Evolutionary conservation across 306 rosid species (phyloP), one percentile per base, ranked within the genome.

Genomic region (Lathyrus tuberosus): DNA sequence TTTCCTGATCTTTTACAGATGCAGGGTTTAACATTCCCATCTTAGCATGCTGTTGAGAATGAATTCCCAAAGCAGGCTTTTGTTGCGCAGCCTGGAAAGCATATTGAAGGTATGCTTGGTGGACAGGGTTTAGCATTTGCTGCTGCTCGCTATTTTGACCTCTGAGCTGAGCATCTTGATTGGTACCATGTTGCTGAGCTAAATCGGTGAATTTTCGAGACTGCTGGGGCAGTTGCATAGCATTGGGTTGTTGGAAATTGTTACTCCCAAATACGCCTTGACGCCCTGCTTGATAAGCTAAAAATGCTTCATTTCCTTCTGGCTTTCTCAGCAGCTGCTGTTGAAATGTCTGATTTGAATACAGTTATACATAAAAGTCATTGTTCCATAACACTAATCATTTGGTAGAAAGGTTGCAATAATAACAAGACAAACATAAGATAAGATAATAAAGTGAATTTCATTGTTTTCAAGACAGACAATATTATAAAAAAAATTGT

Each of bases 31-130:
- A 69, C 76, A 87, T 70, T 76, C 99, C 99, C 83, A 83, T 86
- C 76, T 87, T 91, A 74, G 85, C 52, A 67, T 87, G 95, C 73
- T 91, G 99, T 71, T 87, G 96, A 2, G 99, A 70, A 54, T 89
- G 99, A 81, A 84, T 82, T 65, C 88, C 87, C 83, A 86, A 11
- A 64, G 86, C 87, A 67, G 99, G 73, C 77, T 86, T 95, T 65
- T 89, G 99, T 46, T 91, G 99, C 7, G 90, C 80, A 62, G 96
- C 91, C 80, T 89, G 98, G 26, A 91, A 69, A 67, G 97, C 89
- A 89, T 88, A 87, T 18, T 95, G 97, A 78, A 86, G 84, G 81
- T 95, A 95, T 75, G 95, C 95, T 79, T 94, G 97, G 62, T 91
- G 97, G 24, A 79, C 83, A 65, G 97, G 95, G 82, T 84, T 91